Evolutionary conservation across 2,329 filamentous ascomycete genomes (phyloP).

Genomic region (Colletotrichum godetiae): DNA sequence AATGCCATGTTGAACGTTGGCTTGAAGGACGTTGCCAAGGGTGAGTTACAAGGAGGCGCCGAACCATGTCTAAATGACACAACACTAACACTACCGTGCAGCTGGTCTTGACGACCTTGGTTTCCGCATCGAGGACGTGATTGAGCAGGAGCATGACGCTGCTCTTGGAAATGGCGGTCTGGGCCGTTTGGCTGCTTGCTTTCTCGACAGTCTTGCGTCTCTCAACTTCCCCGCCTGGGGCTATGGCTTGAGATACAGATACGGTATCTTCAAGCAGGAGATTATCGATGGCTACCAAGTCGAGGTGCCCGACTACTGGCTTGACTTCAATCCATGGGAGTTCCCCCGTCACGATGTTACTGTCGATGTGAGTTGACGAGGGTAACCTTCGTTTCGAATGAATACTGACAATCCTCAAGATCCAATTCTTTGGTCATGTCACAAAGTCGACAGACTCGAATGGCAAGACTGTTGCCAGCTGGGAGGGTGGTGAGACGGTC

Average conservation of each 20-base stretch:
- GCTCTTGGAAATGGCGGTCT: slow-evolving; percentile 96
- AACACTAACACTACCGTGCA: slow-evolving; percentile 49
- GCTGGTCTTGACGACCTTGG: slow-evolving; percentile 89
- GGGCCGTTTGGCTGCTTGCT: slow-evolving; percentile 93
- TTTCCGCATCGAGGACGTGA: slow-evolving; percentile 96
- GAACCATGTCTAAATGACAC: no score
- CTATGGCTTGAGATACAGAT: slow-evolving; percentile 94
- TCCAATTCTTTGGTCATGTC: slow-evolving; percentile 94
- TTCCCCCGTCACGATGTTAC: slow-evolving; percentile 96
- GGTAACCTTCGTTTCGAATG: neutral
- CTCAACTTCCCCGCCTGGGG: slow-evolving; percentile 98
- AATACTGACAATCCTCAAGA: slow-evolving; percentile 46
- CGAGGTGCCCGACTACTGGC: slow-evolving; percentile 98
- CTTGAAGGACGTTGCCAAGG: slow-evolving; percentile 84
- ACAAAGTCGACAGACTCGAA: slow-evolving; percentile 78
- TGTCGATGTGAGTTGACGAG: slow-evolving; percentile 74
- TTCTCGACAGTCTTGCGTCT: slow-evolving; percentile 94
- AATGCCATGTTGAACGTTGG: slow-evolving; percentile 99
- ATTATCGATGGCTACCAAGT: slow-evolving; percentile 98
- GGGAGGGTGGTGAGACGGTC: slow-evolving; percentile 95
- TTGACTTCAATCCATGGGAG: slow-evolving; percentile 99
- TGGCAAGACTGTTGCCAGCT: slow-evolving; percentile 79
- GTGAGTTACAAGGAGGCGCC: slow-evolving; percentile 57
- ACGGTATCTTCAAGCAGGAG: slow-evolving; percentile 99
- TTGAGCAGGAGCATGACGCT: slow-evolving; percentile 94